Percentiles rank a stretch among this genome's conserved stretches.
Conservation (phyloP, 768 basidiomycete species). For the Mycena polygramma region DNA sequence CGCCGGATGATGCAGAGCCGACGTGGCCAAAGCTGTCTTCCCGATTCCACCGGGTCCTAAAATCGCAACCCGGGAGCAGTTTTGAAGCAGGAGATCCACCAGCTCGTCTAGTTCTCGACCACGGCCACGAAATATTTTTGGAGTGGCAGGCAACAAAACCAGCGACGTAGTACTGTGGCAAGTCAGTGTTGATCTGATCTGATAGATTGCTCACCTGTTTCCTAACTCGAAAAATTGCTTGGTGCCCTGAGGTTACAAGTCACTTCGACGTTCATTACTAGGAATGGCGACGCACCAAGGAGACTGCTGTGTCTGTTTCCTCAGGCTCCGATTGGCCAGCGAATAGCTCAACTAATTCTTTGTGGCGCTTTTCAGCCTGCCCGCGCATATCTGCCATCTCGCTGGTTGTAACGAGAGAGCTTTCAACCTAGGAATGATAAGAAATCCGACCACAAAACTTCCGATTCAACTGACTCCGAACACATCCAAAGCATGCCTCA, state of each 20-base stretch:
- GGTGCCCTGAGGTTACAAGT: not conserved
- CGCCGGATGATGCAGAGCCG: not conserved
- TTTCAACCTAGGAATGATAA: constrained; percentile 9
- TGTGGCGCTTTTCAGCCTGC: constrained; percentile 1
- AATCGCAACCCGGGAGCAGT: not conserved
- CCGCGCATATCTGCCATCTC: constrained; percentile 15
- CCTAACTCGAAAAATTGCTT: not conserved
- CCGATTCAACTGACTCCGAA: constrained; percentile 1
- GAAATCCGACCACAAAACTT: not conserved
- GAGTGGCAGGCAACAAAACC: constrained; percentile 8
- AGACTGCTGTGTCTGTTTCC: not conserved
- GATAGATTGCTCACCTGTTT: not conserved
- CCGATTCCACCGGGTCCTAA: constrained; percentile 21
- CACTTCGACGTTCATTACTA: not conserved
- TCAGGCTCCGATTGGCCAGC: not conserved
- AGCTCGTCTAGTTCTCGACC: constrained; percentile 2
- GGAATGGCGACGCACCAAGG: constrained; percentile 2
- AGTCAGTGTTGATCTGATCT: too few relatives aligned
- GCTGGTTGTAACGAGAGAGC: not conserved
- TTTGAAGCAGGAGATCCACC: constrained; percentile 3
- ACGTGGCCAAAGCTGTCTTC: constrained; percentile 9
- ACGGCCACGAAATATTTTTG: constrained; percentile 21
- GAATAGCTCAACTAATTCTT: constrained; percentile 1
- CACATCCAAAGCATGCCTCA: constrained; percentile 1
- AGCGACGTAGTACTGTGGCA: constrained; percentile 4